Evolutionary conservation across 176 grass and related monocot species (phyloP), one percentile per base, ranked within the genome.

Genomic region (Poa pratensis): DNA sequence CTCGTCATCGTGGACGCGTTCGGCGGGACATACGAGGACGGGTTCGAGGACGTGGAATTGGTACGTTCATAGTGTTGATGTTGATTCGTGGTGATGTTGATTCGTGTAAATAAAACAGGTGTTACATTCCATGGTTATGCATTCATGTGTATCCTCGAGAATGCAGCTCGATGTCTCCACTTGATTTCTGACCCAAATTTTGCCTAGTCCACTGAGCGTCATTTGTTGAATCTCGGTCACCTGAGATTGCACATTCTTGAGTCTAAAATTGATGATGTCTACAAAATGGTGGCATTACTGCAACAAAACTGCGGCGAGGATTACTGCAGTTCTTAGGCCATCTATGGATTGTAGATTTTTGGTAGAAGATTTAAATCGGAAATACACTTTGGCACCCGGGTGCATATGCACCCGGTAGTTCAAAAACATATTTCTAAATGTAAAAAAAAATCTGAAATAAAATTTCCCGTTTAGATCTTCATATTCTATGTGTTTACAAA

Each of bases 1-100:
- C 77, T 79, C 78, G 79, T 88, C 28, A 26, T 90, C 85, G 88
- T 88, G 40, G 79, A 63, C 79, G 88, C 88, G 79, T 81, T 93
- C 82, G 91, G 79, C 66, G 91, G 88, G 32, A 42, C 77, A 86
- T 93, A 93, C 79, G 91, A 93, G 4, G 86, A 93, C 17, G 91
- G 88, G 40, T 93, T 88, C 82, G 91, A 80, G 2, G 91, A 93
- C 54, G 85, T 93, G 50, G 75, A 88, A 58, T 73, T 73, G 89
- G 89, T 87, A 80, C 42, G 43, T 3, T 1, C 30, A 35, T 35
- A 35, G 34, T 35, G 34, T 35, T 35, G 34, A 35, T 35, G 34
- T 35, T 35, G 3, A 2, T 35, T 35, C 5, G 34, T 35, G 34
- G 3, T 35, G 34, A 35, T 4, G 43, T 22, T 22, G 39, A 45